phyloP scores from a whole-genome alignment of 352 stramenopile genomes.

The Globisporangium cystogenes region DNA sequence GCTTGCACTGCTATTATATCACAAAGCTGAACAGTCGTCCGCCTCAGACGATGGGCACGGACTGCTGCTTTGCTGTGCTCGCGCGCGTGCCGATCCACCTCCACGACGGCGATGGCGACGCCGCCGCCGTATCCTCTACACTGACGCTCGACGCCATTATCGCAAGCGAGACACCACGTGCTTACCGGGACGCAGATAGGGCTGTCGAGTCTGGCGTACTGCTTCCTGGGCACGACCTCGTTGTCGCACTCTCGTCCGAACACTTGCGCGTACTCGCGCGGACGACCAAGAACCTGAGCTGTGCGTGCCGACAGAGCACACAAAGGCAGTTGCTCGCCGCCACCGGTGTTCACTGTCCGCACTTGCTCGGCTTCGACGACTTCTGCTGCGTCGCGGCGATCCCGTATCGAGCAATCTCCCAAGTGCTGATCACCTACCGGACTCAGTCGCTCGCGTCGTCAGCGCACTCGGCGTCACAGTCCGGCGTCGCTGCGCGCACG shows the following conservation, averaged over 20 bases:
- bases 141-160: neutral
- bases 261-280: conserved; percentile 11
- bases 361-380: conserved; percentile 27
- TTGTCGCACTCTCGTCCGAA: conserved; percentile 7
- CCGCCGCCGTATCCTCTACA: too few relatives aligned
- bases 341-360: conserved; percentile 36
- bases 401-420: conserved; percentile 17
- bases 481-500: conserved; percentile 24
- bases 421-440: conserved; percentile 38
- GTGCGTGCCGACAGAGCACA: conserved; percentile 18
- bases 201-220: neutral
- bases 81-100: neutral
- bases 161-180: too few relatives aligned
- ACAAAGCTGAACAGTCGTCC: too few relatives aligned
- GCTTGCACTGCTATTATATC: too few relatives aligned
- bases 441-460: too few relatives aligned
- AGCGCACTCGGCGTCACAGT: neutral
- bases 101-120: neutral
- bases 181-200: too few relatives aligned
- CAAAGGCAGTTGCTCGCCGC: conserved; percentile 16
- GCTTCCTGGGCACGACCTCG: conserved; percentile 5
- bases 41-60: too few relatives aligned
- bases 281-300: conserved; percentile 6
- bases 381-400: conserved; percentile 24
- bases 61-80: conserved; percentile 1